These are phyloP conservation scores for Umbelopsis sp. DNA, from an alignment of 371 early-diverging fungal genomes.

Conservation along the genomic window DNA sequence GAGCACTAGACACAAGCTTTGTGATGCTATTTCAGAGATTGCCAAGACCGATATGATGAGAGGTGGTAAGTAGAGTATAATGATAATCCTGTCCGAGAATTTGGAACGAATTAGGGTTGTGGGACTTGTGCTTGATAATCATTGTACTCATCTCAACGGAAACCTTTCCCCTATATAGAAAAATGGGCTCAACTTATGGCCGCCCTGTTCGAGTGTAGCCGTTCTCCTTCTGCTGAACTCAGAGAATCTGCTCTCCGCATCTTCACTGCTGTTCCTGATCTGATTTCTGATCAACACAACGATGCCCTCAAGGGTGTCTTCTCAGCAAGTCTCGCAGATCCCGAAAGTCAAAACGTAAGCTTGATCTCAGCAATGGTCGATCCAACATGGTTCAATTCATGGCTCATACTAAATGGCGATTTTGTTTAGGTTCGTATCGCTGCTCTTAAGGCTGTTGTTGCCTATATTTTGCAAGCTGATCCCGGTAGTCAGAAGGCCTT, in stretches of 20 bases:
- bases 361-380: neutral
- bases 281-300: slow-evolving; percentile 72
- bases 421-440: slow-evolving; percentile 75
- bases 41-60: slow-evolving; percentile 69
- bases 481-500: slow-evolving; percentile 59
- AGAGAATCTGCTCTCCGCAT: slow-evolving; percentile 91
- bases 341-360: slow-evolving; percentile 43
- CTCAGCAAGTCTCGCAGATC: slow-evolving; percentile 72
- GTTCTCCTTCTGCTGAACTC: slow-evolving; percentile 73
- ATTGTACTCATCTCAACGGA: neutral
- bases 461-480: slow-evolving; percentile 76
- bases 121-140: too few species aligned
- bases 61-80: slow-evolving; percentile 53
- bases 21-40: slow-evolving; percentile 91
- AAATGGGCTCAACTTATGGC: slow-evolving; percentile 83
- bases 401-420: too few species aligned
- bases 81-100: too few species aligned
- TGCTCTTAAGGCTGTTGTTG: slow-evolving; percentile 84
- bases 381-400: too few species aligned
- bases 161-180: slow-evolving; percentile 33
- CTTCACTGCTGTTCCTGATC: slow-evolving; percentile 78
- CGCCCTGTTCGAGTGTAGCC: slow-evolving; percentile 79
- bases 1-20: slow-evolving; percentile 84
- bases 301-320: slow-evolving; percentile 76
- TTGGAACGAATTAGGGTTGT: too few species aligned